Evolutionary conservation across 2,329 filamentous ascomycete genomes (phyloP).

Genomic region (Hypoxylon sp.): DNA sequence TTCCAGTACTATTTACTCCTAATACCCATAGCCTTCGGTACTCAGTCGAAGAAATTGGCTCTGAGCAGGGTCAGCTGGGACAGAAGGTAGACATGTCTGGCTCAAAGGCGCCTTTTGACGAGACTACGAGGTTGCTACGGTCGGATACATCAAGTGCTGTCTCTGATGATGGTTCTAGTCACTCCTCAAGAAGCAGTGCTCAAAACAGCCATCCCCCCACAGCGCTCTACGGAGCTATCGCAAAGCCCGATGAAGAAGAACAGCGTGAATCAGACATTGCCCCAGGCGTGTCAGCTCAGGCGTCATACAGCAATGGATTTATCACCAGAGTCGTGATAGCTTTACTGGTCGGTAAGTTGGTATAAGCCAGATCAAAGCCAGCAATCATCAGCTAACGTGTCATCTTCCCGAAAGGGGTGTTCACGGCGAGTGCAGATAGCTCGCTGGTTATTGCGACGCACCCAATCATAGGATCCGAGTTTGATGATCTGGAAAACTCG

Average conservation of each 20-base stretch:
- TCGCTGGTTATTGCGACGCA: slow-evolving; percentile 73
- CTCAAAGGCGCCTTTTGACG: slow-evolving; percentile 4
- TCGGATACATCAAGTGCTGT: background rate
- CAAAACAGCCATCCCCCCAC: background rate
- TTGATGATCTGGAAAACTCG: slow-evolving; percentile 62
- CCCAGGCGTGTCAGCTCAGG: background rate
- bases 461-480: slow-evolving; percentile 67
- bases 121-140: slow-evolving; percentile 22
- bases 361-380: background rate
- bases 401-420: slow-evolving; percentile 53
- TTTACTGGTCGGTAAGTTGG: slow-evolving; percentile 33
- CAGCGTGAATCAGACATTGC: slow-evolving; percentile 2
- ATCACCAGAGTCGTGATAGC: slow-evolving; percentile 34
- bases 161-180: slow-evolving; percentile 1
- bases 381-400: background rate
- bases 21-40: background rate
- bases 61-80: background rate
- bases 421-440: slow-evolving; percentile 70
- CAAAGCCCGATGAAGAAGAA: slow-evolving; percentile 20
- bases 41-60: background rate
- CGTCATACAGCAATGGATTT: slow-evolving; percentile 31
- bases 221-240: slow-evolving; percentile 7
- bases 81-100: slow-evolving; percentile 5
- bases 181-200: slow-evolving; percentile 12
- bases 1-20: background rate